phyloP scores from a whole-genome alignment of 2,329 filamentous ascomycete species.

The Pyrenochaeta sp. region DNA sequence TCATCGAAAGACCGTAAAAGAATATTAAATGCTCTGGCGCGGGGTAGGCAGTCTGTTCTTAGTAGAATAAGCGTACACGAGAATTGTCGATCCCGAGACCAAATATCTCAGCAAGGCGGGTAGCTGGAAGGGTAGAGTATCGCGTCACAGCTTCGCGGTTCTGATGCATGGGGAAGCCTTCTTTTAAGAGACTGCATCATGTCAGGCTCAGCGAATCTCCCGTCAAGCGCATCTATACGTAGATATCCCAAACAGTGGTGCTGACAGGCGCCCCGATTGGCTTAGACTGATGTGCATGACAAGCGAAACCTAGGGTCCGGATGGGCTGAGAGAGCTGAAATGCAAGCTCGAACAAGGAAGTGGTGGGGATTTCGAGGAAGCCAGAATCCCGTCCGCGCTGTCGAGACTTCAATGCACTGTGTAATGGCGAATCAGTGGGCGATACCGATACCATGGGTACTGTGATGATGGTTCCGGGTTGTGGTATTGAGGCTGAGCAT shows the following conservation, averaged over 20 bases:
- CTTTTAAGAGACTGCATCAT: conserved; percentile 9
- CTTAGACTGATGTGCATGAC: conserved; percentile 1
- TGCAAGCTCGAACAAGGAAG: conserved; percentile 3
- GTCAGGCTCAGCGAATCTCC: conserved; percentile 15
- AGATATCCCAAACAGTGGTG: conserved; percentile 12
- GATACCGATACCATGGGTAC: conserved; percentile 1
- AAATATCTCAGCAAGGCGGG: conserved; percentile 1
- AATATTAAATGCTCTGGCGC: neutral
- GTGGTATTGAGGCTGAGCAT: conserved; percentile 18
- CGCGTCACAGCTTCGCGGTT: conserved; percentile 12
- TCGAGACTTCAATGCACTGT: neutral
- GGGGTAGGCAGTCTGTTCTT: neutral
- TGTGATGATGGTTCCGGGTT: conserved; percentile 10
- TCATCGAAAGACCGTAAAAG: neutral
- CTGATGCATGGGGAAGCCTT: conserved; percentile 3
- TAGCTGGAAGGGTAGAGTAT: neutral
- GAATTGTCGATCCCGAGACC: neutral
- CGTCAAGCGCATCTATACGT: conserved; percentile 7
- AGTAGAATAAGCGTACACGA: neutral
- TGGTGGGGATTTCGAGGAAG: neutral
- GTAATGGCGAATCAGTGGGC: conserved; percentile 6
- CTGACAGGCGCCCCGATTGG: conserved; percentile 14
- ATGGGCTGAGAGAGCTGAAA: conserved; percentile 15
- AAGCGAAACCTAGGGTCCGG: neutral
- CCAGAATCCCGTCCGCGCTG: neutral